Evolutionary conservation across 352 stramenopile genomes (phyloP), one percentile per base, ranked within the genome.

Genomic region (Thalassiosira delicatula): DNA sequence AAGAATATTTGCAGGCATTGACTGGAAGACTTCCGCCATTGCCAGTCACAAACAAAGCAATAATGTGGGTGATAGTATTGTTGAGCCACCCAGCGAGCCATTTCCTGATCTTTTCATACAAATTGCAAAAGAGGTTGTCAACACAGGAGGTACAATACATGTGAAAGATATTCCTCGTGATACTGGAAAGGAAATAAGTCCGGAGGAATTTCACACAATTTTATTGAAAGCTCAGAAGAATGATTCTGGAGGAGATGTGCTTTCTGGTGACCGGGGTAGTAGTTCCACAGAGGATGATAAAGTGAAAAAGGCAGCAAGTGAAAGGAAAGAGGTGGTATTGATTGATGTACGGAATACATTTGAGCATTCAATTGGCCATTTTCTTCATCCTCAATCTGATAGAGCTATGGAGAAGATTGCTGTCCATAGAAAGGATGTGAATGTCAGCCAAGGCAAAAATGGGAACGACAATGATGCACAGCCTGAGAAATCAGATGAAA

Each of bases 321-420:
- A 32, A 70, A 29, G 59, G 57, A 79, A 85, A 29, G 79, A 87
- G 42, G 83, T 90, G 2, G 86, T 91, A 9, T 40, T 94, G 8
- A 90, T 94, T 74, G 89, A 94, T 79, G 89, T 94, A 30, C 77
- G 89, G 29, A 94, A 94, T 79, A 90, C 87, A 19, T 93, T 93
- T 79, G 89, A 94, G 57, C 73, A 92, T 76, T 68, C 87, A 21
- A 94, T 94, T 84, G 89, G 89, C 27, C 86, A 92, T 70, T 94
- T 94, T 73, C 27, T 70, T 17, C 60, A 84, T 53, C 76, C n/a
- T 66, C 23, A 66, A 46, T 66, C 57, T 23, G 30, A 46, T 66
- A 29, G 33, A 62, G n/a, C n/a, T n/a, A n/a, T n/a, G n/a, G n/a
- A n/a, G n/a, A n/a, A n/a, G n/a, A n/a, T n/a, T n/a, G n/a, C n/a